Conservation (phyloP, 1,284 basidiomycete species). For the Xerocomus amazonicus region DNA sequence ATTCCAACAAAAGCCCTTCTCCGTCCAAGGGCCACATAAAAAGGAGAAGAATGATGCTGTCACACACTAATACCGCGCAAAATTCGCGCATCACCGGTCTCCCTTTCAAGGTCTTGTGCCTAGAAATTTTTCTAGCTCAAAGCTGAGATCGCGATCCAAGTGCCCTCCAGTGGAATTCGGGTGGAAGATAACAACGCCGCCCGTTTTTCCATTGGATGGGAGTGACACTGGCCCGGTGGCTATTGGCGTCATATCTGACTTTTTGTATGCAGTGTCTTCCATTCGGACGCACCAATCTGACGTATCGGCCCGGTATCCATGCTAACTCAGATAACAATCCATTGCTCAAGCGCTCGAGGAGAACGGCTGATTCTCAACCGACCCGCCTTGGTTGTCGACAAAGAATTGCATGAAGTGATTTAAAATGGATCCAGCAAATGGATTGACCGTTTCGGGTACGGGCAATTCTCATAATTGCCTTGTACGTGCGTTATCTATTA, state of each 20-base stretch:
- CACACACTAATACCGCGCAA: neutral
- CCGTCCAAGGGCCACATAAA: slow-evolving; percentile 4
- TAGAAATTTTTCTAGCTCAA: neutral
- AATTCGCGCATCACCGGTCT: neutral
- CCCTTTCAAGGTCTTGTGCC: neutral
- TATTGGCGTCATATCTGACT: neutral
- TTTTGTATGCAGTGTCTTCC: neutral
- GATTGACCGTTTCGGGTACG: too few species aligned
- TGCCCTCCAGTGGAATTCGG: neutral
- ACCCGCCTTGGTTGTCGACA: too few species aligned
- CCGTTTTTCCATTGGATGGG: slow-evolving; percentile 17
- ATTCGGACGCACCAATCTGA: neutral
- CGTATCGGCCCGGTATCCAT: neutral
- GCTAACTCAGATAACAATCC: too few species aligned
- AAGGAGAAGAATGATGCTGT: too few species aligned
- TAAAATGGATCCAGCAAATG: too few species aligned
- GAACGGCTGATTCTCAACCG: too few species aligned
- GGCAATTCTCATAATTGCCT: too few species aligned
- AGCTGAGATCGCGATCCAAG: neutral
- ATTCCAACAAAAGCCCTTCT: neutral
- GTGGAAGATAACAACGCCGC: neutral
- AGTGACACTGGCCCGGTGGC: too few species aligned
- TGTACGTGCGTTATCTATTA: too few species aligned
- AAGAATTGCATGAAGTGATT: too few species aligned
- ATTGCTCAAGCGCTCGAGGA: too few species aligned